Percentiles rank a stretch among this genome's conserved stretches.
phyloP scores from a whole-genome alignment of 2,329 filamentous ascomycete genomes.

The Verticillium alfalfae region DNA sequence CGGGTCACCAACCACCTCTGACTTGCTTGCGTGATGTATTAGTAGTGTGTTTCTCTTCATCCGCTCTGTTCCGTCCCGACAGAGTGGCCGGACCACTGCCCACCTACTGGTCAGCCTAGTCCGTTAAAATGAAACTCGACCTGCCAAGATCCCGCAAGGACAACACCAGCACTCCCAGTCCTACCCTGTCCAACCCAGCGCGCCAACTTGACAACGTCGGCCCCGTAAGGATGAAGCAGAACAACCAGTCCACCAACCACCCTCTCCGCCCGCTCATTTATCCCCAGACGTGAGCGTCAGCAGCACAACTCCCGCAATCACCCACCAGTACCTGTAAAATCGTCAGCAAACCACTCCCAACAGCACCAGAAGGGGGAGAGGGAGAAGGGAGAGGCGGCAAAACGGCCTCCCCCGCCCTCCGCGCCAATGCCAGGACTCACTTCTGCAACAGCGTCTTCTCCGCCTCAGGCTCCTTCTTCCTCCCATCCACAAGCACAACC shows the following conservation, averaged over 20 bases:
- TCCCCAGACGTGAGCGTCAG: slow-evolving; percentile 40
- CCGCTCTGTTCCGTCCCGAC: too few relatives aligned
- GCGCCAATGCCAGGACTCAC: slow-evolving; percentile 32
- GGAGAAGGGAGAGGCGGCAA: not conserved
- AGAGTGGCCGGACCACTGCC: too few relatives aligned
- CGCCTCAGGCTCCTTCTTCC: slow-evolving; percentile 44
- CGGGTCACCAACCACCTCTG: too few relatives aligned
- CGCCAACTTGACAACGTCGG: not conserved
- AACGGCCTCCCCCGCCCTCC: too few relatives aligned
- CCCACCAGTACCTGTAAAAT: slow-evolving; percentile 58
- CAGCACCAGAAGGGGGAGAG: not conserved
- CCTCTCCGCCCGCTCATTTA: not conserved
- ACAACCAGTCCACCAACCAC: not conserved
- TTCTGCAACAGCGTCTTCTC: slow-evolving; percentile 65
- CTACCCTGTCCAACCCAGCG: not conserved
- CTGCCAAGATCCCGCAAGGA: too few relatives aligned
- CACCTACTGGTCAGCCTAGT: too few relatives aligned
- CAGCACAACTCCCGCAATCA: slow-evolving; percentile 47
- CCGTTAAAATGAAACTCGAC: too few relatives aligned
- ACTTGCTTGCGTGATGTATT: too few relatives aligned
- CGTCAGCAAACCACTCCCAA: slow-evolving; percentile 24
- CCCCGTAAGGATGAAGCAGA: not conserved
- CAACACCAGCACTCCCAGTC: too few relatives aligned
- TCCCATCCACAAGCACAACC: slow-evolving; percentile 56
- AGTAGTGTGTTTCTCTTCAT: too few relatives aligned